Conservation (phyloP, 2,329 filamentous ascomycete genomes). For the Diaporthe velutina region DNA sequence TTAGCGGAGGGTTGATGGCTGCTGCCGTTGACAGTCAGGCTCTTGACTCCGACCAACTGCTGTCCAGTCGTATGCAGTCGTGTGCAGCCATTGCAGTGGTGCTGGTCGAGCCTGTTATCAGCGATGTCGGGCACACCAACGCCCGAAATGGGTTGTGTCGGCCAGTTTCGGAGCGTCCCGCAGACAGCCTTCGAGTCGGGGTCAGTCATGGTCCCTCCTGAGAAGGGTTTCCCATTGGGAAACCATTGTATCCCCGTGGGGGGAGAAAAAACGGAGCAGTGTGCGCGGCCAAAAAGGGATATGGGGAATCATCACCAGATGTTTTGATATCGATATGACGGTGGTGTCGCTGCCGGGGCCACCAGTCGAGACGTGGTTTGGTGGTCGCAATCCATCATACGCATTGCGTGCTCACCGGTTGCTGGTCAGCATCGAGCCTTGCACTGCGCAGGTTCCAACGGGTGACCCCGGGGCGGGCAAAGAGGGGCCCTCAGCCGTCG, state of each 20-base stretch:
- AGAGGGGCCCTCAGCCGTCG: slow-evolving; percentile 22
- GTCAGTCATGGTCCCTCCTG: background rate
- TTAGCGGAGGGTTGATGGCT: slow-evolving; percentile 3
- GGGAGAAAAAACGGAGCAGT: background rate
- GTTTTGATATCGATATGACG: slow-evolving; percentile 7
- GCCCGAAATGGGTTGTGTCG: slow-evolving; percentile 38
- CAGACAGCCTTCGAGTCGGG: background rate
- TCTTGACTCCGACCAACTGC: background rate
- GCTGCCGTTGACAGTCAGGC: background rate
- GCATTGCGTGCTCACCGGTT: slow-evolving; percentile 23
- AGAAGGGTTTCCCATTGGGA: background rate
- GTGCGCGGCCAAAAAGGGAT: slow-evolving; percentile 14
- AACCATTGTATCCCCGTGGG: background rate
- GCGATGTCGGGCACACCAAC: slow-evolving; percentile 33
- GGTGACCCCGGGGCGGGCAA: slow-evolving; percentile 12
- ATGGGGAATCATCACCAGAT: slow-evolving; percentile 27
- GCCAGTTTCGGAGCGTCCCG: slow-evolving; percentile 34
- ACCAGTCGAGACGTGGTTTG: background rate
- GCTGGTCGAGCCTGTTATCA: slow-evolving; percentile 27
- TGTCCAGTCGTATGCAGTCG: slow-evolving; percentile 1
- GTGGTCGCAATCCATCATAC: slow-evolving; percentile 19
- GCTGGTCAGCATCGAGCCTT: slow-evolving; percentile 3
- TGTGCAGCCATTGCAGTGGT: background rate
- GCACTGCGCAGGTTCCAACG: slow-evolving; percentile 1
- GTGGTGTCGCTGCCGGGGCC: background rate